Conservation (phyloP, 257 asterid genomes). For the Mitragyna speciosa region DNA sequence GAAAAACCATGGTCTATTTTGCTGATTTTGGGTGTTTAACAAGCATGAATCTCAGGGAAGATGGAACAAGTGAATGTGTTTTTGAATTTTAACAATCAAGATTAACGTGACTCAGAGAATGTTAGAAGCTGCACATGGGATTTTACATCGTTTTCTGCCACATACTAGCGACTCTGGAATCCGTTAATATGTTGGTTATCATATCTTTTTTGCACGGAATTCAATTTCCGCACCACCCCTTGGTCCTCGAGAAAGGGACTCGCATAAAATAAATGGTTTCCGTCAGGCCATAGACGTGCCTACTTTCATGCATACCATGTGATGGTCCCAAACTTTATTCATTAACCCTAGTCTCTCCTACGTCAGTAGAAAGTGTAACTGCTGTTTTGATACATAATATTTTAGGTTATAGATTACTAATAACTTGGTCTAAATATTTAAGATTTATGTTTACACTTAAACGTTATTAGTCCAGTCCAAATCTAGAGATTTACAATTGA, state of each 20-base stretch:
- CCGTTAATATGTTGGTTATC: slow-evolving; percentile 20
- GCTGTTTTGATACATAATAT: too few species aligned
- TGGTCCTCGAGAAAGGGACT: slow-evolving; percentile 45
- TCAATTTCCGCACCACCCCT: slow-evolving; percentile 45
- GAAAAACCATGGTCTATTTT: not conserved
- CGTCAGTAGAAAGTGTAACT: too few species aligned
- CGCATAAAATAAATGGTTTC: not conserved
- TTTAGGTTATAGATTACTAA: too few species aligned
- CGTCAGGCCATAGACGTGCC: slow-evolving; percentile 50
- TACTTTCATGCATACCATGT: slow-evolving; percentile 73
- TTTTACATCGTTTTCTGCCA: slow-evolving; percentile 32
- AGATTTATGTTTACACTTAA: too few species aligned
- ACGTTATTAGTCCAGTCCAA: too few species aligned
- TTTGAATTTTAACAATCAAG: not conserved
- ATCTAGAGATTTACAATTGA: too few species aligned
- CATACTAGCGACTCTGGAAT: slow-evolving; percentile 2
- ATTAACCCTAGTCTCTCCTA: too few species aligned
- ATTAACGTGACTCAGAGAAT: slow-evolving; percentile 43
- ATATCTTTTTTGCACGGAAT: slow-evolving; percentile 59
- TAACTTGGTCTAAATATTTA: too few species aligned
- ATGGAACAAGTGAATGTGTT: slow-evolving; percentile 12
- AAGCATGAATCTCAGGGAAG: slow-evolving; percentile 51
- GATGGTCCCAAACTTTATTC: slow-evolving; percentile 27
- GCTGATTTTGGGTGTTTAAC: not conserved
- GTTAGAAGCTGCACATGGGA: slow-evolving; percentile 31